These are phyloP conservation scores for Chaetomium tenue DNA, from an alignment of 495 filamentous ascomycete species.

Conservation along the genomic window DNA sequence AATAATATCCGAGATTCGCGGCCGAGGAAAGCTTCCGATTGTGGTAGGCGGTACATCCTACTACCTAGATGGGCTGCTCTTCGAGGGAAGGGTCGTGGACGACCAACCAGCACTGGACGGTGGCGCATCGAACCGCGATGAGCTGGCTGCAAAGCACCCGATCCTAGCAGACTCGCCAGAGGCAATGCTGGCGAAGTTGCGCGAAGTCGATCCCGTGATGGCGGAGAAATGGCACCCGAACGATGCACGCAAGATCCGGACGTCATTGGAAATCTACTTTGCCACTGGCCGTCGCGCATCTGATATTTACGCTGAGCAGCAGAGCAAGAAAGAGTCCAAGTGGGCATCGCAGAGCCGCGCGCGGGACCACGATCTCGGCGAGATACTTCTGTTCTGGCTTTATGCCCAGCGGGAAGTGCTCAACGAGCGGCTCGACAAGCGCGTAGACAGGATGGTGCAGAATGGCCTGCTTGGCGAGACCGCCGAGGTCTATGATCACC, in stretches of 20 bases:
- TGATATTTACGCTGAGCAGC: constrained; percentile 82
- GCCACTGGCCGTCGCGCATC: constrained; percentile 75
- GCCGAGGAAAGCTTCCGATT: constrained; percentile 76
- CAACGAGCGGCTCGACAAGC: constrained; percentile 64
- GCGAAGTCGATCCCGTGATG: constrained; percentile 82
- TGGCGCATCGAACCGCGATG: constrained; percentile 30
- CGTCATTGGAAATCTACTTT: constrained; percentile 86
- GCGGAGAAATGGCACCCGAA: constrained; percentile 92
- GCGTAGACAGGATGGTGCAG: constrained; percentile 80
- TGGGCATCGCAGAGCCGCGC: constrained; percentile 20
- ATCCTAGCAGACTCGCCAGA: constrained; percentile 70
- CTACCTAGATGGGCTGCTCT: constrained; percentile 85
- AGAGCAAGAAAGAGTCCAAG: constrained; percentile 34
- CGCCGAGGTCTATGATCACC: constrained; percentile 55
- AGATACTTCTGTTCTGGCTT: constrained; percentile 80
- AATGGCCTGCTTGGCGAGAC: constrained; percentile 70
- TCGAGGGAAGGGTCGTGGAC: constrained; percentile 62
- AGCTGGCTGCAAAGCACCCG: constrained; percentile 55
- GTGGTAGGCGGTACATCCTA: constrained; percentile 94
- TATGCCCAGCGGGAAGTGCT: constrained; percentile 68
- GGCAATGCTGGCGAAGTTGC: constrained; percentile 66
- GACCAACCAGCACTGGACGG: constrained; percentile 40
- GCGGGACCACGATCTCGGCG: constrained; percentile 50
- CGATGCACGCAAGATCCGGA: constrained; percentile 82
- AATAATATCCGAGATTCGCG: constrained; percentile 73